These are phyloP conservation scores for Plasmodium inui DNA, from an alignment of 169 alveolate species.

Conservation along the genomic window DNA sequence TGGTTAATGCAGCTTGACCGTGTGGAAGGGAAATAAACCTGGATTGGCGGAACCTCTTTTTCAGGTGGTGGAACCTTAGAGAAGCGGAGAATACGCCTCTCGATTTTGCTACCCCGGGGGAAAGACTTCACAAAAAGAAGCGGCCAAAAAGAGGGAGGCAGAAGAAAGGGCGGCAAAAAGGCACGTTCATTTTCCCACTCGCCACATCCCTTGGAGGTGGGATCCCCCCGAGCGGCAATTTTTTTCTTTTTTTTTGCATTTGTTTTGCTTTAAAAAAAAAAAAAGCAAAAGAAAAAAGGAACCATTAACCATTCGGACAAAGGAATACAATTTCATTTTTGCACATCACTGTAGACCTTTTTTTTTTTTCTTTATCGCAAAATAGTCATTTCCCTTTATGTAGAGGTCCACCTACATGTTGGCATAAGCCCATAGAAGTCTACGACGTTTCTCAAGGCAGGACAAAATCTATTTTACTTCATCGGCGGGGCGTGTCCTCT, in stretches of 20 bases:
- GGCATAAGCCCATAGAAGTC: background rate
- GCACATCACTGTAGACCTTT: background rate
- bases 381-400: background rate
- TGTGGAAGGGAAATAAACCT: background rate
- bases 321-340: background rate
- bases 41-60: background rate
- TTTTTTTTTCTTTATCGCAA: background rate
- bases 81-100: background rate
- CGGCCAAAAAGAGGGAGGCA: background rate
- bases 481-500: background rate
- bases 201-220: background rate
- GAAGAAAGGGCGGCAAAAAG: background rate
- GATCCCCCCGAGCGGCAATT: background rate
- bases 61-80: background rate
- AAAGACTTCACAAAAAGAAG: background rate
- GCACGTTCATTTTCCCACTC: background rate
- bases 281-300: background rate
- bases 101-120: background rate
- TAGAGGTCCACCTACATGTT: background rate
- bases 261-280: background rate
- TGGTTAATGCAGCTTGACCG: background rate
- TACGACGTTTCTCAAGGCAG: background rate
- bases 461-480: background rate
- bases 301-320: background rate
- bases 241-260: constrained; percentile 2